phyloP scores from a whole-genome alignment of 352 stramenopile species.

The Globisporangium emineosum region DNA sequence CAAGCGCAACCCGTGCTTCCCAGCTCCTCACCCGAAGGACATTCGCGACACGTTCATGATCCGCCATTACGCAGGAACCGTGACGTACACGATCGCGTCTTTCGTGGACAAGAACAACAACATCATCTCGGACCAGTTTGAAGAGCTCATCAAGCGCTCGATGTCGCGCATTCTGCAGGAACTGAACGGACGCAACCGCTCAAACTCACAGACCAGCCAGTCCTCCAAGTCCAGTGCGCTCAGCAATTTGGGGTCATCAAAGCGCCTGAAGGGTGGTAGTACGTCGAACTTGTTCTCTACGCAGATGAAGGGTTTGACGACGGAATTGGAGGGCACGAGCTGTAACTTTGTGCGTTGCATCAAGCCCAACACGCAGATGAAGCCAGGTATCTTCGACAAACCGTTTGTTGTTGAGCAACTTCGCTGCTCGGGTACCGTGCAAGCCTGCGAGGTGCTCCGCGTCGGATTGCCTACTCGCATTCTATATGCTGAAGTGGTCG shows the following conservation, averaged over 20 bases:
- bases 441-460: constrained; percentile 79
- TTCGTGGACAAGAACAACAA: constrained; percentile 93
- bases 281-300: constrained; percentile 74
- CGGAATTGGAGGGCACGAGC: constrained; percentile 79
- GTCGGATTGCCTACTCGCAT: constrained; percentile 83
- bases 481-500: constrained; percentile 81
- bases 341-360: constrained; percentile 95
- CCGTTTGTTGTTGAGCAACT: constrained; percentile 76
- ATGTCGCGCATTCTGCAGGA: constrained; percentile 71
- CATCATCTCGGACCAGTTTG: constrained; percentile 87
- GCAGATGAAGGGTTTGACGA: constrained; percentile 85
- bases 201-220: constrained; percentile 38
- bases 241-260: constrained; percentile 32
- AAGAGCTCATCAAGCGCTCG: constrained; percentile 82
- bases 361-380: constrained; percentile 95
- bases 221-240: constrained; percentile 55
- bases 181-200: constrained; percentile 48
- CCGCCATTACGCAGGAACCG: constrained; percentile 77
- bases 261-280: constrained; percentile 63
- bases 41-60: constrained; percentile 84
- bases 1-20: constrained; percentile 82
- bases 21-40: constrained; percentile 83
- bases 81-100: constrained; percentile 82
- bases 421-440: constrained; percentile 66
- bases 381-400: constrained; percentile 75